A percentile compares a stretch with the other conserved stretches of the same genome.
phyloP scores from a whole-genome alignment of 352 stramenopile species.

The Phytopythium chamaehyphon region DNA sequence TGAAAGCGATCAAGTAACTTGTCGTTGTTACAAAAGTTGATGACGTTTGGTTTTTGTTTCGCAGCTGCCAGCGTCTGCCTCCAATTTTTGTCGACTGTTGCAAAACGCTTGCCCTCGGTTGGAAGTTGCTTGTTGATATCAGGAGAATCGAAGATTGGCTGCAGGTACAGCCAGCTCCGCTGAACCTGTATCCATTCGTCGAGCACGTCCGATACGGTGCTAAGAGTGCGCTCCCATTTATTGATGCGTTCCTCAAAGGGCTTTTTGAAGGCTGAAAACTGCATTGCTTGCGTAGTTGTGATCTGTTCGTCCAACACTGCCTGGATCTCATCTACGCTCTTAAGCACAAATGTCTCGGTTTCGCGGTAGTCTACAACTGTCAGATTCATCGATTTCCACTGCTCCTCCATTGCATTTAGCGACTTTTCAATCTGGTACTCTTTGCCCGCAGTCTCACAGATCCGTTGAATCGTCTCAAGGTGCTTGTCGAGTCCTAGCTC shows the following conservation, averaged over 20 bases:
- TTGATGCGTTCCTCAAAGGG: constrained; percentile 93
- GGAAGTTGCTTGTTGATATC: constrained; percentile 97
- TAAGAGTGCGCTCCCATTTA: constrained; percentile 90
- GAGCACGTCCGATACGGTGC: constrained; percentile 90
- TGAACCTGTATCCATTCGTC: constrained; percentile 96
- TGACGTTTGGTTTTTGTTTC: constrained; percentile 83
- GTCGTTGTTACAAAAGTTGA: constrained; percentile 92
- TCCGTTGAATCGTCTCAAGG: constrained; percentile 86
- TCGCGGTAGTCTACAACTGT: constrained; percentile 88
- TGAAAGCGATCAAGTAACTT: constrained; percentile 93
- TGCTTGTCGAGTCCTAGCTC: constrained; percentile 86
- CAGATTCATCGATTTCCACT: constrained; percentile 87
- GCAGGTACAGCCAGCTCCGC: constrained; percentile 94
- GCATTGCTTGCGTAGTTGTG: constrained; percentile 95
- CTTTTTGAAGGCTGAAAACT: constrained; percentile 94
- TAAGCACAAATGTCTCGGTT: constrained; percentile 94
- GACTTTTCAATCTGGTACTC: constrained; percentile 94
- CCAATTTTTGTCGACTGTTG: constrained; percentile 96
- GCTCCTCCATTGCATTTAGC: constrained; percentile 90
- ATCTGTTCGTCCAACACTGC: constrained; percentile 94
- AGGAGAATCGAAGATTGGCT: constrained; percentile 94
- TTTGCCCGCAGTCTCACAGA: constrained; percentile 92
- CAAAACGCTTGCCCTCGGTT: constrained; percentile 92
- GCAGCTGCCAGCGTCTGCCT: constrained; percentile 83
- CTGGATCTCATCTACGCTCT: constrained; percentile 94